These are phyloP conservation scores for Grosmannia huntii DNA, from an alignment of 2,329 filamentous ascomycete genomes.

Conservation along the genomic window DNA sequence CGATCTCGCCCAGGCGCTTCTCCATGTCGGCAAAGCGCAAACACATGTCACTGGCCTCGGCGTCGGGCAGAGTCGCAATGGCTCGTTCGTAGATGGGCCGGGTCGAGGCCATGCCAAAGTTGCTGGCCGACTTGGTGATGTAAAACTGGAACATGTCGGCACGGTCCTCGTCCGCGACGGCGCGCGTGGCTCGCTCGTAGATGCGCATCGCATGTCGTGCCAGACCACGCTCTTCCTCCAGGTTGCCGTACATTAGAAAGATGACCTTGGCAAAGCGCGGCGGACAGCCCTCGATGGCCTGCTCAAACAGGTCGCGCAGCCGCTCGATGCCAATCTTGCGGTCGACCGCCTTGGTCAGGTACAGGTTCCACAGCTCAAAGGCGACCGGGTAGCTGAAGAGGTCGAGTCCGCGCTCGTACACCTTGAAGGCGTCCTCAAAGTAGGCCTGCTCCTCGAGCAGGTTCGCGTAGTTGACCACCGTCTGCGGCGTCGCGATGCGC, in stretches of 20 bases:
- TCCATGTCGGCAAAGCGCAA: conserved; percentile 78
- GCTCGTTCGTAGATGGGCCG: conserved; percentile 92
- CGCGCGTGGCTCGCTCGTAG: conserved; percentile 90
- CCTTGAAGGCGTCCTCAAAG: conserved; percentile 94
- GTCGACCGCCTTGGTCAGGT: conserved; percentile 93
- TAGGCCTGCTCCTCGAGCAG: conserved; percentile 89
- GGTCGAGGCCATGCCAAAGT: conserved; percentile 92
- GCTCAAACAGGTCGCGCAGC: conserved; percentile 88
- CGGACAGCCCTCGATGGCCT: conserved; percentile 88
- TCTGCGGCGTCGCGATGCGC: conserved; percentile 93
- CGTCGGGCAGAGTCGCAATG: conserved; percentile 84
- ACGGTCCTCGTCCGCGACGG: conserved; percentile 86
- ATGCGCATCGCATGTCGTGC: conserved; percentile 97
- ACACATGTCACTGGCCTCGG: conserved; percentile 93
- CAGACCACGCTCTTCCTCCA: conserved; percentile 90
- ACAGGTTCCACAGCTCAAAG: conserved; percentile 97
- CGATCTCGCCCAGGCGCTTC: conserved; percentile 49
- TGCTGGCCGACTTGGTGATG: conserved; percentile 79
- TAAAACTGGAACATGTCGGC: conserved; percentile 99
- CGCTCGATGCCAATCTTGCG: conserved; percentile 92
- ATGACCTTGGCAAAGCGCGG: conserved; percentile 92
- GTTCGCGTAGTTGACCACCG: conserved; percentile 96
- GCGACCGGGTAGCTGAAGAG: conserved; percentile 98
- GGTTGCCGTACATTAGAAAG: conserved; percentile 95
- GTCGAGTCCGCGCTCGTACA: conserved; percentile 90